phyloP scores from a whole-genome alignment of 2,329 filamentous ascomycete species.

The Colletotrichum navitas region DNA sequence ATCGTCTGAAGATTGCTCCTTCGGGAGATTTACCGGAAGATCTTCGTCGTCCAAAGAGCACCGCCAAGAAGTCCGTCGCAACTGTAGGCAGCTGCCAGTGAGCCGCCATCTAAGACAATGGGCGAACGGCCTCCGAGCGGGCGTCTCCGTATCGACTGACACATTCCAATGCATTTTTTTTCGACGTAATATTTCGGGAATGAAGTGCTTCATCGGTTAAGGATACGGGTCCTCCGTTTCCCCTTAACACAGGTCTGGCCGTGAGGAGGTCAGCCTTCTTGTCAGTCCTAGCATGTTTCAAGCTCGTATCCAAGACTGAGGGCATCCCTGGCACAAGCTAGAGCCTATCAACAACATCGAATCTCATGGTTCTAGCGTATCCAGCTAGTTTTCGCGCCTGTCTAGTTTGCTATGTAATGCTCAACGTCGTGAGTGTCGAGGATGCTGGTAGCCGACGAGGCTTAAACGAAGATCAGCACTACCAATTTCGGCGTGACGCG shows the following conservation, averaged over 20 bases:
- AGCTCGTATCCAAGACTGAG: slow-evolving; percentile 8
- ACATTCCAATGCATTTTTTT: not conserved
- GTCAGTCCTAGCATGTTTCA: not conserved
- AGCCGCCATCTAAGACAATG: not conserved
- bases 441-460: slow-evolving; percentile 3
- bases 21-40: not conserved
- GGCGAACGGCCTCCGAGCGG: slow-evolving; percentile 11
- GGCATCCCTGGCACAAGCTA: slow-evolving; percentile 2
- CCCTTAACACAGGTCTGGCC: not conserved
- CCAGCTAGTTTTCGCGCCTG: slow-evolving; percentile 3
- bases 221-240: not conserved
- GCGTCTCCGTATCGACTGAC: not conserved
- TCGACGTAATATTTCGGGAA: not conserved
- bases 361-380: slow-evolving; percentile 12
- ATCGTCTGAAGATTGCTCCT: slow-evolving; percentile 14
- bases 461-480: slow-evolving; percentile 4
- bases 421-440: not conserved
- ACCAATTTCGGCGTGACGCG: slow-evolving; percentile 22
- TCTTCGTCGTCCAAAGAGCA: slow-evolving; percentile 13
- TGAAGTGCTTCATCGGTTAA: not conserved
- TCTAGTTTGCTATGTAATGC: not conserved
- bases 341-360: slow-evolving; percentile 14
- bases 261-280: slow-evolving; percentile 3
- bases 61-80: slow-evolving; percentile 20
- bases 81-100: slow-evolving; percentile 13